Conservation (phyloP, 164 flowering plant genomes). For the Vitis cinerea region DNA sequence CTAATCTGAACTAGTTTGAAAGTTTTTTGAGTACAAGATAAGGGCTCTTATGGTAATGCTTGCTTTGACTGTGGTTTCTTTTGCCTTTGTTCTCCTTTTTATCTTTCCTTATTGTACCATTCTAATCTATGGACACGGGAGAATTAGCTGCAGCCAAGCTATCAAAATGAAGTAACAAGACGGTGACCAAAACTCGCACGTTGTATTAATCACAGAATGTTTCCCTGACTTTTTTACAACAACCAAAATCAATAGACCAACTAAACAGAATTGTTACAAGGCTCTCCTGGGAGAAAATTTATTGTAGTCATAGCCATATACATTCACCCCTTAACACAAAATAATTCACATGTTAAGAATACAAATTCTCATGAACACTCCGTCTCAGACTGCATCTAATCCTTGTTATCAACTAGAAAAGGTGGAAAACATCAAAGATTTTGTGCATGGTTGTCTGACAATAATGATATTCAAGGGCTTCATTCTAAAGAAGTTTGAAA, state of each 20-base stretch:
- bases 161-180: not conserved
- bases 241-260: not conserved
- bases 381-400: not conserved
- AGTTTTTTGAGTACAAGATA: too few relatives aligned
- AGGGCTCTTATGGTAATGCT: too few relatives aligned
- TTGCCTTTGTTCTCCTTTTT: too few relatives aligned
- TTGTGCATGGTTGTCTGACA: not conserved
- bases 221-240: not conserved
- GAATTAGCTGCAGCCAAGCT: too few relatives aligned
- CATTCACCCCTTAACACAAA: not conserved
- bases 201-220: not conserved
- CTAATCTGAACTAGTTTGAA: too few relatives aligned
- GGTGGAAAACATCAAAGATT: not conserved
- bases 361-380: too few relatives aligned
- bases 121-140: too few relatives aligned
- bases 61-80: too few relatives aligned
- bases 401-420: not conserved
- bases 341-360: not conserved
- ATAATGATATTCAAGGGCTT: not conserved
- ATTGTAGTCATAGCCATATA: not conserved
- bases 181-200: not conserved
- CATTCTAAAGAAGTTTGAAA: not conserved
- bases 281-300: not conserved
- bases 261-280: not conserved
- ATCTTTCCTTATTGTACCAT: too few relatives aligned